Base-by-base conservation (phyloP, 2,329 filamentous ascomycete species). In the Ciborinia camelliae region DNA sequence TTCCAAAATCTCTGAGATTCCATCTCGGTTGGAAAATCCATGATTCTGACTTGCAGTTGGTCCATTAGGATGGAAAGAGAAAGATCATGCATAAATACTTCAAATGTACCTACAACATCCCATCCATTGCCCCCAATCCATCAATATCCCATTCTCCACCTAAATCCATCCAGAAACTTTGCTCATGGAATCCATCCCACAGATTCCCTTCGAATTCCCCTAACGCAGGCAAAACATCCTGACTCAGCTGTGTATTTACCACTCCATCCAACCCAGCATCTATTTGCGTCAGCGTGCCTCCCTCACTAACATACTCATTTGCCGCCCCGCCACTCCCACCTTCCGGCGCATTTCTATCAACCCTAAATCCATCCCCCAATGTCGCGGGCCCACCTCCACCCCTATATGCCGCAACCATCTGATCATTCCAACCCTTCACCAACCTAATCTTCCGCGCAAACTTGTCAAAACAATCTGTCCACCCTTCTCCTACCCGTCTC, bases 381-480 rank as follows among this genome's bases (percentile, higher is more conserved):
- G 30, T 7, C n/a, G 28, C 12, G 12, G 55, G 8, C 2, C 30
- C 30, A 35, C 30, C 9, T 35, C 28, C 9, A 30, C 20, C 37
- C 20, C 47, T 7, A 14, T 39, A 37, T 9, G 18, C 61, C 15
- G 26, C 15, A 28, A 45, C 35, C 20, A 3, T 60, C 14, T n/a
- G 14, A 43, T 60, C 54, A 51, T 52, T 52, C 54, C 45, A 64
- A 12, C 12, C 37, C 26, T 2, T 60, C 12, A 60, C 54, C 8
- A 51, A 30, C 15, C 37, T 28, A 3, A 64, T 50, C 4, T 64
- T 64, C 18, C 35, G 26, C 12, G 62, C 62, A 43, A 58, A 64
- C 43, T 59, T 59, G 35, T 59, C 62, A n/a, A 64, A 41, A 28
- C 62, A 50, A 35, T 59, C 53, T 4, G 43, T 51, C 53, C 41